A percentile compares a stretch with the other conserved stretches of the same genome.
phyloP scores from a whole-genome alignment of 108 stramenopile species.

The Conticribra weissflogii region DNA sequence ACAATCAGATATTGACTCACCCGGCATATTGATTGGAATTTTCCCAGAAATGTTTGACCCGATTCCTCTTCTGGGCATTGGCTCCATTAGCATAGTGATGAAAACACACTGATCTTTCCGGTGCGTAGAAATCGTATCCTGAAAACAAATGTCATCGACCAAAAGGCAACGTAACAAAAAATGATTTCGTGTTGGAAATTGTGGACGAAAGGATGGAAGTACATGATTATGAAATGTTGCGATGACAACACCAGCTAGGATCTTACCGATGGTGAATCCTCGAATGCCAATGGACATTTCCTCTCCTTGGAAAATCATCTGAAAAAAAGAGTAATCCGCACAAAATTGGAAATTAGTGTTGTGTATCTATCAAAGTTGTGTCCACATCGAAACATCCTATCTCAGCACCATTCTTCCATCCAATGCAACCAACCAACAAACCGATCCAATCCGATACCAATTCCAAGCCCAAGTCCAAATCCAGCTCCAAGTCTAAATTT shows the following conservation, averaged over 20 bases:
- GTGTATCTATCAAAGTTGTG: neutral
- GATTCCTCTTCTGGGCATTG: conserved; percentile 63
- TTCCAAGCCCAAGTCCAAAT: no score
- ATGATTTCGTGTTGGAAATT: no score
- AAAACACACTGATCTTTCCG: conserved; percentile 83
- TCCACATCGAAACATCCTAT: no score
- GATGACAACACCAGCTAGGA: no score
- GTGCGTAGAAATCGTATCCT: conserved; percentile 88
- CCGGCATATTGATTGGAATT: conserved; percentile 60
- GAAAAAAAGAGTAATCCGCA: conserved; percentile 42
- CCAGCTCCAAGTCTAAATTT: no score
- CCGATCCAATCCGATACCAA: no score
- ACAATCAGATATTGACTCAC: neutral
- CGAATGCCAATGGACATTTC: conserved; percentile 90
- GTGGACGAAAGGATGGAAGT: neutral
- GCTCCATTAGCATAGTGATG: conserved; percentile 87
- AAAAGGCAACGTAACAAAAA: no score
- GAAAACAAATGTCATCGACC: no score
- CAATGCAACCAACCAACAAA: no score
- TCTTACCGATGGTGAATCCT: conserved; percentile 77
- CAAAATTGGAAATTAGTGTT: neutral
- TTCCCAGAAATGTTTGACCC: conserved; percentile 83
- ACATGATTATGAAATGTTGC: no score
- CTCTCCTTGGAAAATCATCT: conserved; percentile 91
- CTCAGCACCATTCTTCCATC: no score